Evolutionary conservation across 306 rosid genomes (phyloP).

Genomic region (Leucaena leucocephala): DNA sequence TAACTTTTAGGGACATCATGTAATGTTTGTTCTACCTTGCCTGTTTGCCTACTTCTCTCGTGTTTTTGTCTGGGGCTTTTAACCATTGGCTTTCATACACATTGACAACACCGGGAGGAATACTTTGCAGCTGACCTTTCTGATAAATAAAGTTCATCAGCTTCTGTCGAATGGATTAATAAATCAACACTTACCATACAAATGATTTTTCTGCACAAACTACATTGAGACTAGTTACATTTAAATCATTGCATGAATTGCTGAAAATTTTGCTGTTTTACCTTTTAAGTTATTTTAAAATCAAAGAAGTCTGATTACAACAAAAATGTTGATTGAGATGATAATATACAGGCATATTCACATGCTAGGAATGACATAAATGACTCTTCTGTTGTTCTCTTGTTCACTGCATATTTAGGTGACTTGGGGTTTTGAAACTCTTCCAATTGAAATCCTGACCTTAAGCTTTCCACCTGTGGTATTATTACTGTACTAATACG

Average conservation of each 20-base stretch:
- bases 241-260: constrained; percentile 3
- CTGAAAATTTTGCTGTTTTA: not conserved
- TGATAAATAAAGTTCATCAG: not conserved
- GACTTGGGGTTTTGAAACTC: constrained; percentile 31
- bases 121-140: not conserved
- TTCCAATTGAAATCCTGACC: constrained; percentile 34
- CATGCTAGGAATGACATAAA: constrained; percentile 9
- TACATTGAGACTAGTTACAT: constrained; percentile 16
- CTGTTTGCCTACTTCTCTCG: not conserved
- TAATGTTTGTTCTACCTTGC: not conserved
- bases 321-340: not conserved
- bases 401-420: constrained; percentile 26
- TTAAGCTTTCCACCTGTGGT: constrained; percentile 24
- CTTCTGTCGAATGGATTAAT: not conserved
- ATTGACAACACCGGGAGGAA: not conserved
- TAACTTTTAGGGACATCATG: not conserved
- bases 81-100: not conserved
- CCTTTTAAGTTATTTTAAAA: not conserved
- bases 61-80: not conserved
- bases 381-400: constrained; percentile 28
- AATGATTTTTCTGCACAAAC: not conserved
- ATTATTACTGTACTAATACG: constrained; percentile 34
- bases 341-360: constrained; percentile 9
- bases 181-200: not conserved
- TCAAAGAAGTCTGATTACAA: constrained; percentile 27